Evolutionary conservation across 768 basidiomycete species (phyloP).

Genomic region (Suillus luteus): DNA sequence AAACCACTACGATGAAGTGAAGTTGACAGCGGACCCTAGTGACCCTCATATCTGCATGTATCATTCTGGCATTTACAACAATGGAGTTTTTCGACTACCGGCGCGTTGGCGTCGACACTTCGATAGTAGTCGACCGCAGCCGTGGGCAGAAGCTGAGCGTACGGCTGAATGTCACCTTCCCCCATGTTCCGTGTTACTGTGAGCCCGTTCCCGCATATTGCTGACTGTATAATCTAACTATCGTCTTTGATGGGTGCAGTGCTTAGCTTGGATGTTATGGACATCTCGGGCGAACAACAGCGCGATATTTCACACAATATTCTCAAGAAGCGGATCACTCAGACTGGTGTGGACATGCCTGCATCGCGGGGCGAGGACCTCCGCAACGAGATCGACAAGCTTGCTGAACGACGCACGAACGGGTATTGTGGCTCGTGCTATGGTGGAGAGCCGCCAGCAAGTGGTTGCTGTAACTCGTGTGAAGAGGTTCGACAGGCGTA

Average conservation of each 20-base stretch:
- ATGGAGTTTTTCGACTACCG: constrained; percentile 98
- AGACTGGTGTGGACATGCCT: constrained; percentile 58
- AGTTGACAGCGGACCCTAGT: constrained; percentile 49
- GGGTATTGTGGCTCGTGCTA: constrained; percentile 96
- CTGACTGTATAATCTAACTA: background rate
- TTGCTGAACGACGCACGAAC: constrained; percentile 57
- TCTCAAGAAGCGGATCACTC: constrained; percentile 75
- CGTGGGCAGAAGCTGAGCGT: constrained; percentile 94
- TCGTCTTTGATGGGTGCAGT: constrained; percentile 49
- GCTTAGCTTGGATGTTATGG: constrained; percentile 95
- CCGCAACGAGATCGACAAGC: constrained; percentile 84
- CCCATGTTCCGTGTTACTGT: constrained; percentile 97
- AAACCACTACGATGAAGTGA: constrained; percentile 7
- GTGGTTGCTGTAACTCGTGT: constrained; percentile 94
- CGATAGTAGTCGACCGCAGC: constrained; percentile 91
- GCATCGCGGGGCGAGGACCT: constrained; percentile 62
- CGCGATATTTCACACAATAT: constrained; percentile 89
- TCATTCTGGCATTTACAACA: constrained; percentile 88
- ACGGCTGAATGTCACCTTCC: constrained; percentile 91
- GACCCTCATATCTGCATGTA: constrained; percentile 86
- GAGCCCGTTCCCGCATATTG: constrained; percentile 37
- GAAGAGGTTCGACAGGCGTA: constrained; percentile 93
- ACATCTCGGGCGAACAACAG: constrained; percentile 95
- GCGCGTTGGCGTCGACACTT: constrained; percentile 82
- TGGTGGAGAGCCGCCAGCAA: constrained; percentile 73